Percentiles rank a stretch among this genome's conserved stretches.
phyloP scores from a whole-genome alignment of 2,329 filamentous ascomycete genomes.

The Botrytis aclada region DNA sequence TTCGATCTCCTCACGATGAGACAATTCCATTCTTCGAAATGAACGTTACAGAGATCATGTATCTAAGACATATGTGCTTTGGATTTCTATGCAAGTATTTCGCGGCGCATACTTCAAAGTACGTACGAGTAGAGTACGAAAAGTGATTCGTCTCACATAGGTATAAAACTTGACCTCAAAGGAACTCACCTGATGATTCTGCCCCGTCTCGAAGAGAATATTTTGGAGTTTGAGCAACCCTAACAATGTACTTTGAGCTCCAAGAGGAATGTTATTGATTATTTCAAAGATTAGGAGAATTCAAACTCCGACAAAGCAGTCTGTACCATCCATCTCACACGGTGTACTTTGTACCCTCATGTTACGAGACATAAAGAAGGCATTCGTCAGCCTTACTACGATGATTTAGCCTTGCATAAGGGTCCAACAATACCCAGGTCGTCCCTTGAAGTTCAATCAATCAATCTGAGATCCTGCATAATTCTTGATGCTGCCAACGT shows the following conservation, averaged over 20 bases:
- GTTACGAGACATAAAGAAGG: neutral
- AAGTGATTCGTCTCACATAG: neutral
- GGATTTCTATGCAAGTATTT: neutral
- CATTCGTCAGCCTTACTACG: conserved; percentile 5
- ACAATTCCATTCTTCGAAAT: neutral
- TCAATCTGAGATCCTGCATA: neutral
- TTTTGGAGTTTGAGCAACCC: neutral
- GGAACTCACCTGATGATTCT: neutral
- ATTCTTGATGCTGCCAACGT: neutral
- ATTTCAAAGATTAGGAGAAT: neutral
- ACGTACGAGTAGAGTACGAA: neutral
- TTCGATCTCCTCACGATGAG: neutral
- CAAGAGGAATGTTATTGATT: neutral
- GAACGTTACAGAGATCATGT: neutral
- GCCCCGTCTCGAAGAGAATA: too few species aligned
- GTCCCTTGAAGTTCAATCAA: neutral
- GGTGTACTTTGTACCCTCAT: neutral
- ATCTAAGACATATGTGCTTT: neutral
- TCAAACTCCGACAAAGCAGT: neutral
- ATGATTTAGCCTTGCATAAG: neutral
- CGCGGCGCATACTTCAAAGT: neutral
- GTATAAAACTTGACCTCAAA: neutral
- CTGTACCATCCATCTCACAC: neutral
- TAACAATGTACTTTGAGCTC: too few species aligned
- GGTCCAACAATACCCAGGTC: neutral